Evolutionary conservation across 2,329 filamentous ascomycete species (phyloP).

Genomic region (Clarireedia sp.): DNA sequence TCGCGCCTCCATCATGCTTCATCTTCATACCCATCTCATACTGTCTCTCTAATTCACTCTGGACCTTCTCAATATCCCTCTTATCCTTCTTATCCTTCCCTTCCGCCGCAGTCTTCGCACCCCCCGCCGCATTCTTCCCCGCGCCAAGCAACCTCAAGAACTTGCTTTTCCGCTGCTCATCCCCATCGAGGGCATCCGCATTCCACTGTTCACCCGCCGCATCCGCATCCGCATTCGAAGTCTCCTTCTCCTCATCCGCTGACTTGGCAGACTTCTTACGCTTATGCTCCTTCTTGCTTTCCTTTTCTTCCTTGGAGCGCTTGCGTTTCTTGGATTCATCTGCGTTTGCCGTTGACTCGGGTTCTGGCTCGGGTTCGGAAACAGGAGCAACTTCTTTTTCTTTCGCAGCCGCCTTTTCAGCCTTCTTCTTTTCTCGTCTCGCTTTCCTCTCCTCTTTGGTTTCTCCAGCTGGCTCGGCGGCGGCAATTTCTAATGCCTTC

Average conservation of each 20-base stretch:
- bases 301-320: slow-evolving; percentile 13
- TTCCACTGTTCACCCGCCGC: slow-evolving; percentile 23
- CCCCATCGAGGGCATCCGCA: slow-evolving; percentile 26
- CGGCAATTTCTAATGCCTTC: not conserved
- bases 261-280: slow-evolving; percentile 7
- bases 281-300: not conserved
- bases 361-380: not conserved
- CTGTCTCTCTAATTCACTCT: slow-evolving; percentile 31
- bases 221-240: not conserved
- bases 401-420: slow-evolving; percentile 8
- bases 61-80: slow-evolving; percentile 22
- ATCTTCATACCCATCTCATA: slow-evolving; percentile 31
- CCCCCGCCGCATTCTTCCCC: slow-evolving; percentile 15
- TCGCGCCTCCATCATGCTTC: slow-evolving; percentile 31
- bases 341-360: not conserved
- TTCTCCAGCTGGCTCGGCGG: not conserved
- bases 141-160: slow-evolving; percentile 31
- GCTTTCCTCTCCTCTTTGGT: slow-evolving; percentile 1
- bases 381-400: slow-evolving; percentile 3
- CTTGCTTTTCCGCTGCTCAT: slow-evolving; percentile 28
- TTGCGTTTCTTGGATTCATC: slow-evolving; percentile 10
- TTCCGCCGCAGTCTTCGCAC: slow-evolving; percentile 4
- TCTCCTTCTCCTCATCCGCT: not conserved
- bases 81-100: slow-evolving; percentile 10
- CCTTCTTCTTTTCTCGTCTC: slow-evolving; percentile 6